Base-by-base conservation (phyloP, 371 early-diverging fungal species). In the Cladochytrium tenue region DNA sequence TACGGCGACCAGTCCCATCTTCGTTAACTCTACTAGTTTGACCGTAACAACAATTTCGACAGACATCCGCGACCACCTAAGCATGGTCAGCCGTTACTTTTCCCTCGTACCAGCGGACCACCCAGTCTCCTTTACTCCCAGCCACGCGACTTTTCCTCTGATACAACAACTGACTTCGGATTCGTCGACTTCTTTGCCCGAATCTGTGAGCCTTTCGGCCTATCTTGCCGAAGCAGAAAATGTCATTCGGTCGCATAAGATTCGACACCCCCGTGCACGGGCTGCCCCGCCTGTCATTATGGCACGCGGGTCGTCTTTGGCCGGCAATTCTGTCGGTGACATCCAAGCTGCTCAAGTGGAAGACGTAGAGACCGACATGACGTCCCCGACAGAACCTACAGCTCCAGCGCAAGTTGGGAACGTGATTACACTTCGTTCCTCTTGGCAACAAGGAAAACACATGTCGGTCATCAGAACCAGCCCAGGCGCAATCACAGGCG, bases 41-140 rank as follows among this genome's bases (percentile, higher is more conserved):
- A 1, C 33, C 31, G 58, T 2, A 13, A 32, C 58, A n/a, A 32
- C 58, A 1, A 50, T 65, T 4, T 32, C 1, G 31, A 59, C 66
- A 28, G 71, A 68, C 56, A 82, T 89, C 30, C 81, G 83, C 13
- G 89, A 89, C 35, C 92, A 91, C 69, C 71, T 87, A 7, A 83
- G 81, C 25, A 87, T 89, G 57, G 79, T 91, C 30, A 83, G 86
- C 53, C 76, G 89, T 4, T 93, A 89, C 61, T 90, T 89, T 62
- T 87, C 86, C 0, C 81, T 92, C 3, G 83, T 91, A 28, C 81
- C 86, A 7, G 59, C 66, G 25, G 84, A 88, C 23, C 23, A 33
- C n/a, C 59, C 69, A 3, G 32, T 20, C 13, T 43, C 43, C 43
- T 7, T 20, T 13, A 20, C 20, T 20, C 43, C 43, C 7, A 43